These are phyloP conservation scores for Lathyrus tuberosus DNA, from an alignment of 306 rosid genomes.

Conservation along the genomic window DNA sequence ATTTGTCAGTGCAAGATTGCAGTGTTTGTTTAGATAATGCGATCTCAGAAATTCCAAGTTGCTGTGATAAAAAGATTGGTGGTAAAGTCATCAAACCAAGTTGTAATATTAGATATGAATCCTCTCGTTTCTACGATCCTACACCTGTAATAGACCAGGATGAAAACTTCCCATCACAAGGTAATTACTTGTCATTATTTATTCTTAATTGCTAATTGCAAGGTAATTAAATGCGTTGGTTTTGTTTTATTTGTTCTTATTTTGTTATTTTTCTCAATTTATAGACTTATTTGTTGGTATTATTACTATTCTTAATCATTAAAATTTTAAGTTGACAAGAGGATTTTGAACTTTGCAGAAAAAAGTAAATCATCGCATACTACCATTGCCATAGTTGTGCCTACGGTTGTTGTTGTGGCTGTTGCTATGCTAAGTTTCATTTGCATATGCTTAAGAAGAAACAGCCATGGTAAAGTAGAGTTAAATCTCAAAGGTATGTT, in stretches of 20 bases:
- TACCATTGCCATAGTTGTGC: neutral
- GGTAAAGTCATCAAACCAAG: neutral
- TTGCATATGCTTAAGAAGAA: neutral
- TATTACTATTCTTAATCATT: too few species aligned
- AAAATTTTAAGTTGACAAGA: neutral
- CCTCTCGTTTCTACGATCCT: neutral
- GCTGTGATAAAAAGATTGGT: conserved; percentile 51
- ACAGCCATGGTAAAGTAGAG: too few species aligned
- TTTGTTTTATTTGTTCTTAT: too few species aligned
- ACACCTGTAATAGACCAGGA: neutral
- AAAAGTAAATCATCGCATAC: neutral
- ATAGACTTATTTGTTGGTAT: too few species aligned
- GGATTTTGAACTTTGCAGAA: neutral
- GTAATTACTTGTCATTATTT: neutral
- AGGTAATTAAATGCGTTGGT: too few species aligned
- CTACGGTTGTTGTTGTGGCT: neutral
- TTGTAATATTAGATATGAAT: neutral
- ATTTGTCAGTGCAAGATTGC: conserved; percentile 30
- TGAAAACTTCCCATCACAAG: neutral
- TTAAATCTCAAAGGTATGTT: too few species aligned
- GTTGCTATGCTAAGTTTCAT: neutral
- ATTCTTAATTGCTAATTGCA: too few species aligned
- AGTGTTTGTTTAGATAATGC: neutral
- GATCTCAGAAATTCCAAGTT: neutral
- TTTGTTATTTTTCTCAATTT: too few species aligned